Evolutionary conservation across 2,329 filamentous ascomycete species (phyloP).

Genomic region (Fusarium bulbicola): DNA sequence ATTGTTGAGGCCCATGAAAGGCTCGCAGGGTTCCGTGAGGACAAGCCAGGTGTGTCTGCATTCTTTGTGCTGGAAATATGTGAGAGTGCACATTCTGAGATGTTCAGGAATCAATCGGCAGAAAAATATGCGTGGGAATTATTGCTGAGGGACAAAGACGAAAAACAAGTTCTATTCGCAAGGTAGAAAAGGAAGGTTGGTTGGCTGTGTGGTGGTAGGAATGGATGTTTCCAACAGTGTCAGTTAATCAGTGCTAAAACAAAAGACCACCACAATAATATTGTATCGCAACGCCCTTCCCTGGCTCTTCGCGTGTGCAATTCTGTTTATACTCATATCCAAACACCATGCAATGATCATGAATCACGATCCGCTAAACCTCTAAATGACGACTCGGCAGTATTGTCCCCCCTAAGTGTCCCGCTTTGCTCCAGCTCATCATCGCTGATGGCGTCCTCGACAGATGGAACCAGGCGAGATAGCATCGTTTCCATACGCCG

Average conservation of each 20-base stretch:
- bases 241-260: slow-evolving; percentile 14
- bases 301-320: slow-evolving; percentile 1
- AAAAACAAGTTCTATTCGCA: background rate
- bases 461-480: slow-evolving; percentile 48
- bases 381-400: slow-evolving; percentile 45
- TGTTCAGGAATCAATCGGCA: too few species aligned
- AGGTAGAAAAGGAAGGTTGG: background rate
- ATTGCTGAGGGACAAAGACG: background rate
- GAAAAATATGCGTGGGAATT: background rate
- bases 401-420: slow-evolving; percentile 43
- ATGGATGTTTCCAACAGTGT: background rate
- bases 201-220: background rate
- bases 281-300: slow-evolving; percentile 1
- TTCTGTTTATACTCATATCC: background rate
- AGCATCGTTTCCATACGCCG: slow-evolving; percentile 60
- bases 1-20: slow-evolving; percentile 59
- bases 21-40: slow-evolving; percentile 57
- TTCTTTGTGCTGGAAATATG: slow-evolving; percentile 57
- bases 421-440: slow-evolving; percentile 43
- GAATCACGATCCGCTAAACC: slow-evolving; percentile 12
- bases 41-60: slow-evolving; percentile 64
- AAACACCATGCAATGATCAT: slow-evolving; percentile 13
- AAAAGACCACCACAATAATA: background rate
- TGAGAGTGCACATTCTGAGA: slow-evolving; percentile 57
- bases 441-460: slow-evolving; percentile 40